Base-by-base conservation (phyloP, 1,284 basidiomycete species). In the Macrocystidia cucumis region DNA sequence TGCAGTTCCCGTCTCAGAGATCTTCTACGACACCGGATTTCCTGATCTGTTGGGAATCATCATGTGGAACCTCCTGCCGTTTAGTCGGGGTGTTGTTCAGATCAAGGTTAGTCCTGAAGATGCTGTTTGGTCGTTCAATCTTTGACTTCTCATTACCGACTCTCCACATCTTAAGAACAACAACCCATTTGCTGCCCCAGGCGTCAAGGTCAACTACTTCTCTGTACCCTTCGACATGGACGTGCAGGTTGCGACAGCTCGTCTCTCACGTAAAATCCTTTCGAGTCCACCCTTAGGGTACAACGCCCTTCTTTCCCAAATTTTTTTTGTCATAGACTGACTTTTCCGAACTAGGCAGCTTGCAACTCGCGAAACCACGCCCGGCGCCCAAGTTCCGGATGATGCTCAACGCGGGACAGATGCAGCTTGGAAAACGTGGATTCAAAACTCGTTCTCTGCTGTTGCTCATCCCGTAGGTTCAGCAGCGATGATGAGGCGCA, bases 401-500 rank as follows among this genome's bases (percentile, higher is more conserved):
- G 56, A 66, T 44, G 56, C 56, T 1, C 38, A 60, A 19, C 57
- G 63, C 16, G 67, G 65, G 13, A 16, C 29, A 18, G 29, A 30
- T 18, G 12, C 14, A 30, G 29, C 14, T 18, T 30, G 29, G 29
- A 30, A 30, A 30, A 30, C 5, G 11, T 30, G 29, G 29, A 30
- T 30, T 9, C 11, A 13, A 43, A 41, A 52, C 11, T 56, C 55
- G 8, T 72, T 65, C 44, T 38, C 51, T 2, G 57, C 67, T 4
- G 70, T 72, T 12, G 58, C 60, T 12, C 73, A 77, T 52, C 76
- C 76, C 3, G 62, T 81, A 27, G 77, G 71, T 0, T 80, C 77
- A 0, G 29, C 29, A 12, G 29, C 29, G 11, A 30, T 30, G 29
- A 30, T 30, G 29, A 12, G 29, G 12, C 29, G 29, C 11, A 18